Percentiles rank a stretch among this genome's conserved stretches.
These are phyloP conservation scores for Mallotus repandus DNA, from an alignment of 441 rosid genomes.

Conservation along the genomic window DNA sequence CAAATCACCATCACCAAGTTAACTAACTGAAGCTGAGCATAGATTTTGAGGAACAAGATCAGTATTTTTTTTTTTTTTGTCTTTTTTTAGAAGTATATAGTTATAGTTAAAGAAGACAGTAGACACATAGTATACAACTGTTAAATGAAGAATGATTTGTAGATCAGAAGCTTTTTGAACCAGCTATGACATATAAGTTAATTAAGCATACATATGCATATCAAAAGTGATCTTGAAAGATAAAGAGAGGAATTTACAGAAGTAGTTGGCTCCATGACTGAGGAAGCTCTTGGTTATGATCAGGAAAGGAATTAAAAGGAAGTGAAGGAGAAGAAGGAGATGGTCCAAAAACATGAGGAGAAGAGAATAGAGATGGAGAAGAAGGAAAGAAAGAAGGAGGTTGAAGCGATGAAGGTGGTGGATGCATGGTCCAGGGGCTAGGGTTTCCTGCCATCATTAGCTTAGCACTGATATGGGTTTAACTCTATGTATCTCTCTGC, in stretches of 20 bases:
- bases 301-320: conserved; percentile 50
- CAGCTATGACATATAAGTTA: background rate
- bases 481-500: background rate
- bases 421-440: conserved; percentile 62
- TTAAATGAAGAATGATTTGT: background rate
- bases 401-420: conserved; percentile 46
- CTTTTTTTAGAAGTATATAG: too few relatives aligned
- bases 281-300: conserved; percentile 59
- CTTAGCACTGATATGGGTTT: conserved; percentile 21
- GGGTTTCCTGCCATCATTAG: conserved; percentile 79
- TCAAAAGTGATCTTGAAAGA: background rate
- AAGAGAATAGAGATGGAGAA: conserved; percentile 33
- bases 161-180: background rate
- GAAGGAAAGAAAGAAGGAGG: conserved; percentile 38
- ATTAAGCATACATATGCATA: background rate
- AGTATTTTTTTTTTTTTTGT: too few relatives aligned
- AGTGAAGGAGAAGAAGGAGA: conserved; percentile 40
- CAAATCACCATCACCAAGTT: background rate
- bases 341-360: conserved; percentile 45
- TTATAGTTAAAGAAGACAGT: too few relatives aligned
- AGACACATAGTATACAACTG: background rate
- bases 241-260: conserved; percentile 40
- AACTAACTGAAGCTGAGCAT: background rate
- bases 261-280: conserved; percentile 91
- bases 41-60: background rate